Evolutionary conservation across 345 rosid genomes (phyloP), one percentile per base, ranked within the genome.

Genomic region (Erodium maritimum): DNA sequence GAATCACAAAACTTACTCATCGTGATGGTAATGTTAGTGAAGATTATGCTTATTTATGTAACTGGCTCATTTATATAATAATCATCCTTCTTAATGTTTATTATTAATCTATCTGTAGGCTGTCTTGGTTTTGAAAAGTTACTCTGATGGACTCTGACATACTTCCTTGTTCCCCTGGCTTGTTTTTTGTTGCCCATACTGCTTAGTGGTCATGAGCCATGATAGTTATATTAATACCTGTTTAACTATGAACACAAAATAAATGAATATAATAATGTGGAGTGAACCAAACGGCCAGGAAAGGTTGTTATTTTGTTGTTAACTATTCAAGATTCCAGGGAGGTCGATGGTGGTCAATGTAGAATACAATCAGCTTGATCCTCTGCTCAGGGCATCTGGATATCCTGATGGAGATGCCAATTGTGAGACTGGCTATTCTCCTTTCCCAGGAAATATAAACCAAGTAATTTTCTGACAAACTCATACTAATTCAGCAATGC

Each of bases 311-410:
- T 42, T 46, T 37, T 21, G 54, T 50, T 50, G 23, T 1, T 16
- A 18, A 51, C 33, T 60, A 50, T 55, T 58, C 63, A 51, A 56
- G 61, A 72, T 54, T 69, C 57, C 80, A 93, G 99, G 99, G 55
- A 74, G 96, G 72, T 76, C 96, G 0, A 87, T 89, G 96, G 96
- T 93, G 69, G 87, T 89, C 68, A 93, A 93, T 65, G 99, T 93
- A 66, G 99, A 93, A 62, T 89, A 89, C 80, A 93, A 93, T 77
- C 99, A 93, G 67, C 91, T 93, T 65, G 99, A 93, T 69, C 99
- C 99, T 48, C 77, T 93, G 66, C 96, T 93, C 54, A 81, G 96
- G 73, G 91, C 99, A 59, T 67, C 83, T 59, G 91, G 88, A 55
- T 67, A 77, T 73, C 90, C 85, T 25, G 91, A 93, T 69, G 99